Evolutionary conservation across 805 yeast genomes (phyloP), one percentile per base, ranked within the genome.

Genomic region (Nakazawaea molendinolei): DNA sequence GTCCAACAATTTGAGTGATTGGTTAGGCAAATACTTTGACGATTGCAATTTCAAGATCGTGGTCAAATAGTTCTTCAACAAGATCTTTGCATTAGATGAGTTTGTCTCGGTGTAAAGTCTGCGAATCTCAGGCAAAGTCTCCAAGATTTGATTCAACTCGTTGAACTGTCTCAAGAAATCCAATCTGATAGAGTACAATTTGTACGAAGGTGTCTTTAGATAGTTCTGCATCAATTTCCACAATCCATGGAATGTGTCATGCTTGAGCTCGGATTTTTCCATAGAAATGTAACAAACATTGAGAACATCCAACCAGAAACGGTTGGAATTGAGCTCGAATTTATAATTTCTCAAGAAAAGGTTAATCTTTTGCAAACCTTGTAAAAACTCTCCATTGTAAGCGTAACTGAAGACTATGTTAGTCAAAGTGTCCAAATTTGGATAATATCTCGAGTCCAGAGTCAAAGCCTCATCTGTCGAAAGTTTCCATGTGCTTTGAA

Each of bases 341-440:
- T 45, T 19, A 42, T 55, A 56, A 12, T 44, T 41, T 19, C 38
- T 36, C 5, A 56, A 41, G 15, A 59, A 39, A 8, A 40, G 31
- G 28, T 48, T 45, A 35, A 55, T 45, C 10, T 51, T 34, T 17
- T 44, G 19, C 4, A 61, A 30, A n/a, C 59, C 62, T 26, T 50
- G 44, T 12, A 46, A 21, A 8, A 57, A 38, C 13, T 54, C 47
- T 21, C 48, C 46, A 34, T 58, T 57, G 39, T 49, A 50, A 5
- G 53, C 38, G 39, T 53, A 59, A 0, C 62, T 48, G 10, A 50
- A 41, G 1, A 60, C 26, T 3, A 61, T 48, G 7, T 56, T 49
- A 9, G 44, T 44, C 18, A 61, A 44, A 3, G 45, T 39, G 8
- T 38, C 29, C 18, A 37, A 39, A 34, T 49, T 38, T 5, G 67